A percentile compares a stretch with the other conserved stretches of the same genome.
Evolutionary conservation across 1,284 basidiomycete species (phyloP).

Genomic region (Rhodotorula sp.): DNA sequence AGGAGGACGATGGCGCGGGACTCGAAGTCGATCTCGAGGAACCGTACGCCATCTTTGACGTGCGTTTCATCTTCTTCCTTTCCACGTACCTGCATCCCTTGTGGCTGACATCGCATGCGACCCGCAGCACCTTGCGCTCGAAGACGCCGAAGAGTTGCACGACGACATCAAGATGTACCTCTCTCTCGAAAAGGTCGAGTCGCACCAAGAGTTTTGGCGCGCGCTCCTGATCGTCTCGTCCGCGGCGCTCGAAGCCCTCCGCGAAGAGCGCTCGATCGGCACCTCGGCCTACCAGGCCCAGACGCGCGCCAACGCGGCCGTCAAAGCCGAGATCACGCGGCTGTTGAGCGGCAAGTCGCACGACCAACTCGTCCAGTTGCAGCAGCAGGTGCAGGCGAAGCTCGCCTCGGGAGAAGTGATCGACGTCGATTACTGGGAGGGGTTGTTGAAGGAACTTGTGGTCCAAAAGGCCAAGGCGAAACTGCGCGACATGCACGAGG

Average conservation of each 20-base stretch:
- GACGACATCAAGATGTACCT: constrained; percentile 93
- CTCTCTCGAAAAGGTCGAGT: constrained; percentile 74
- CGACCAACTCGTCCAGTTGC: constrained; percentile 76
- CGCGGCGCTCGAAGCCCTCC: constrained; percentile 78
- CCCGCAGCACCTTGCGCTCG: constrained; percentile 71
- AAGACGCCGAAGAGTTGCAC: constrained; percentile 89
- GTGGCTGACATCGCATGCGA: too few relatives aligned
- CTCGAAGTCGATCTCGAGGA: constrained; percentile 98
- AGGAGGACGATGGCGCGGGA: constrained; percentile 52
- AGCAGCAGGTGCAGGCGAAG: constrained; percentile 82
- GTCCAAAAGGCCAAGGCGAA: constrained; percentile 99
- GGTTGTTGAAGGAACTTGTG: constrained; percentile 82
- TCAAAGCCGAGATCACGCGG: constrained; percentile 71
- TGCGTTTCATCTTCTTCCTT: constrained; percentile 52
- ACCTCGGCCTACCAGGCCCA: constrained; percentile 51
- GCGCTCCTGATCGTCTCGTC: constrained; percentile 97
- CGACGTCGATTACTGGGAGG: constrained; percentile 98
- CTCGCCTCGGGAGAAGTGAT: constrained; percentile 87
- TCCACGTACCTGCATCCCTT: too few relatives aligned
- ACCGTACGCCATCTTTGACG: constrained; percentile 93
- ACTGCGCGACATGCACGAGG: constrained; percentile 86
- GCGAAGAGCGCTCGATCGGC: constrained; percentile 56
- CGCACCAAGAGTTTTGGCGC: constrained; percentile 97
- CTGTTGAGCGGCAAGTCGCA: constrained; percentile 76
- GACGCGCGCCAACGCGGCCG: constrained; percentile 61